These are phyloP conservation scores for Carpinus viminea DNA, from an alignment of 306 rosid species.

Conservation along the genomic window DNA sequence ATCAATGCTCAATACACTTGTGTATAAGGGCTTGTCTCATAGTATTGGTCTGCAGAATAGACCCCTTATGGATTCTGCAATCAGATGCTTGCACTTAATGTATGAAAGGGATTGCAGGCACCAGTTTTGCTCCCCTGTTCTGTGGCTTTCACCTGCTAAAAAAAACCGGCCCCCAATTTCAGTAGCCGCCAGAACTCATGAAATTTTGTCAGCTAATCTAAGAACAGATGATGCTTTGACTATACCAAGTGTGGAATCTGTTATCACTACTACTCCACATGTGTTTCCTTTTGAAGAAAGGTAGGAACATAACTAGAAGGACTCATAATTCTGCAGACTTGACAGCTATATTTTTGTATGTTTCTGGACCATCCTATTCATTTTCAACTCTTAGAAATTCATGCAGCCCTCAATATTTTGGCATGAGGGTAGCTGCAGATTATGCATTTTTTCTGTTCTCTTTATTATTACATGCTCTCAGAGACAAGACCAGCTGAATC, in stretches of 20 bases:
- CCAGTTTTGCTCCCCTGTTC: constrained; percentile 78
- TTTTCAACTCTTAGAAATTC: background rate
- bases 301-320: constrained; percentile 41
- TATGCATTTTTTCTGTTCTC: constrained; percentile 1
- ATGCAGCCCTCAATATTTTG: background rate
- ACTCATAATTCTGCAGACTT: constrained; percentile 7
- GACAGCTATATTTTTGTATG: background rate
- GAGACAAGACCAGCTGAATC: background rate
- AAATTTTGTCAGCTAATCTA: constrained; percentile 59
- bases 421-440: background rate
- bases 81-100: constrained; percentile 92
- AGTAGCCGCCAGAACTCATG: constrained; percentile 92
- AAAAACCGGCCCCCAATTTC: constrained; percentile 86
- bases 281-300: constrained; percentile 96
- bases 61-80: constrained; percentile 83
- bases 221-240: constrained; percentile 60
- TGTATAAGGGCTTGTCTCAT: constrained; percentile 78
- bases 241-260: constrained; percentile 55
- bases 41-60: constrained; percentile 53
- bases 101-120: constrained; percentile 99
- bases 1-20: constrained; percentile 83
- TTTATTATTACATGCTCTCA: background rate
- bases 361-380: background rate
- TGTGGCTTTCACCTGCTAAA: constrained; percentile 96
- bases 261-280: constrained; percentile 78